Evolutionary conservation across 352 stramenopile species (phyloP).

Genomic region (Thalassiosira exigua): DNA sequence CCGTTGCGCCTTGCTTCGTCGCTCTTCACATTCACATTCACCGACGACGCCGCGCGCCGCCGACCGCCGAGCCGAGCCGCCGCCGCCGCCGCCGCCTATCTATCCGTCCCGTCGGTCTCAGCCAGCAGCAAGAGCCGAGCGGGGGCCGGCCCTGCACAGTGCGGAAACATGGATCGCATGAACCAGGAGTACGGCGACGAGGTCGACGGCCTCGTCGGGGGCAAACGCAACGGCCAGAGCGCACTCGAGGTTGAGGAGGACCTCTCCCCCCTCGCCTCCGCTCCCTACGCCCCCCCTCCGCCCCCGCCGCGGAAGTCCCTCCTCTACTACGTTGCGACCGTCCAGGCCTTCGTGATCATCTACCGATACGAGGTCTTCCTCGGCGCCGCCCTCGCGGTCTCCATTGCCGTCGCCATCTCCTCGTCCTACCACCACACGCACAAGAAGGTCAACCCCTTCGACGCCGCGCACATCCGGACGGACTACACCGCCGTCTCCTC

Average conservation of each 20-base stretch:
- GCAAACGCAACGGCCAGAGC: not conserved
- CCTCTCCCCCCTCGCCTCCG: not conserved
- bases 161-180: conserved; percentile 18
- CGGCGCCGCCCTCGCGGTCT: conserved; percentile 28
- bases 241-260: conserved; percentile 17
- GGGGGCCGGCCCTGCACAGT: not conserved
- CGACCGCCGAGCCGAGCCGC: not conserved
- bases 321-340: conserved; percentile 49
- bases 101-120: not conserved
- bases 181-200: conserved; percentile 52
- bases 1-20: too few species aligned
- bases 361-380: conserved; percentile 56
- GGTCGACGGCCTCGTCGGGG: conserved; percentile 36
- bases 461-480: conserved; percentile 51
- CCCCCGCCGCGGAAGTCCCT: conserved; percentile 14
- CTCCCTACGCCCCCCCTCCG: not conserved
- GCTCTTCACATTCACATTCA: not conserved
- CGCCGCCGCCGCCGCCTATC: not conserved
- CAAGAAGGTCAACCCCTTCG: conserved; percentile 30
- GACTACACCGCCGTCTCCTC: conserved; percentile 68
- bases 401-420: conserved; percentile 24
- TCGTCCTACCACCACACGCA: not conserved
- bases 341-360: conserved; percentile 55
- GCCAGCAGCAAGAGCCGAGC: not conserved
- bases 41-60: not conserved